Evolutionary conservation across 225 moss, liverwort and hornwort genomes (phyloP), one percentile per base, ranked within the genome.

Genomic region (Asterella californica): DNA sequence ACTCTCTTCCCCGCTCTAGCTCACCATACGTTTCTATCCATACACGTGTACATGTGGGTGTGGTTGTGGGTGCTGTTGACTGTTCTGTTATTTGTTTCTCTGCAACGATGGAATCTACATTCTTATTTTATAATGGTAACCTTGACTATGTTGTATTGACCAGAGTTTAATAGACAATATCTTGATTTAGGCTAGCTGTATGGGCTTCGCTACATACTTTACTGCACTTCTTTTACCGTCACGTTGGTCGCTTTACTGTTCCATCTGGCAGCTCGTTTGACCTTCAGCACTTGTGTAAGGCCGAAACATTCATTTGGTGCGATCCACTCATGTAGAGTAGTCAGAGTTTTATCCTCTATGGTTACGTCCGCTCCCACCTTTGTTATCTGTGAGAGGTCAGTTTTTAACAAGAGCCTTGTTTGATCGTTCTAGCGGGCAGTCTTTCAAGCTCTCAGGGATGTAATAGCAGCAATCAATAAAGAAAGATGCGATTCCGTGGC

Each of bases 341-440:
- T 79, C n/a, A 9, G 54, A n/a, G 10, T 54, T 50, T 78, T n/a
- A 32, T 46, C 3, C 2, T 50, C 21, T 32, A 70, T 76, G 54
- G 0, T 70, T 29, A 9, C 25, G 53, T 53, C 10, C 21, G 12
- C 22, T 57, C 27, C 34, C 54, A 15, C 50, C 8, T 37, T 6
- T 79, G 15, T 50, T 37, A 57, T 32, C 9, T 75, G 18, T 57
- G 52, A 54, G 59, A 55, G 53, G 15, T 33, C 55, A 72, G 46
- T 72, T 76, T 59, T 75, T 80, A 52, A 84, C 74, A 63, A 66
- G 45, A 29, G 24, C 45, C 17, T 36, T 79, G 65, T 45, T 76
- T 83, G 34, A 79, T 85, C 90, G 89, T 77, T 87, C 52, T 93
- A 97, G 97, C 93, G 88, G 84, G 93, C 94, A 91, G 91, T 97